These are phyloP conservation scores for Ascomycota sp. DNA, from an alignment of 2,329 filamentous ascomycete species.

Conservation along the genomic window DNA sequence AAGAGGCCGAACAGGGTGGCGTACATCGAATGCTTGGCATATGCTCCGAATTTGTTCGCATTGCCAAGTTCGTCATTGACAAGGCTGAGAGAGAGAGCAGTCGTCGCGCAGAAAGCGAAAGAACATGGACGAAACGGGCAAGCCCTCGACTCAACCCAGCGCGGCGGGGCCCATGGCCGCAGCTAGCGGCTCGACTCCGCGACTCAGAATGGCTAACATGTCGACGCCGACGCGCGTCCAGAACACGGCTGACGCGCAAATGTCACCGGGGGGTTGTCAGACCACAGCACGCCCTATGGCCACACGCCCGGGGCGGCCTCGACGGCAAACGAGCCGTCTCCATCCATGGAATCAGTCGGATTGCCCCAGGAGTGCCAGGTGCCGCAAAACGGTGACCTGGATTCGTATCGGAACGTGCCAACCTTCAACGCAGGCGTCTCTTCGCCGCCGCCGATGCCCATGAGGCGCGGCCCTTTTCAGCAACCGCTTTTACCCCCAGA, in stretches of 20 bases:
- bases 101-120: conserved; percentile 70
- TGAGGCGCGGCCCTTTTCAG: conserved; percentile 32
- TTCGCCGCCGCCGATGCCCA: conserved; percentile 2
- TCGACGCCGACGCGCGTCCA: conserved; percentile 1
- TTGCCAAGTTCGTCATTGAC: conserved; percentile 76
- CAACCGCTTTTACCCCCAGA: conserved; percentile 85
- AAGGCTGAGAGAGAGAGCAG: conserved; percentile 75
- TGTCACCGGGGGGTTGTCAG: conserved; percentile 9
- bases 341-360: conserved; percentile 20
- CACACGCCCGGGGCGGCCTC: conserved; percentile 5
- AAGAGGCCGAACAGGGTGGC: conserved; percentile 74
- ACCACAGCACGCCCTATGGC: conserved; percentile 7
- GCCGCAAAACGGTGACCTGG: conserved; percentile 17
- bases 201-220: conserved; percentile 1
- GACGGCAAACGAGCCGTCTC: conserved; percentile 19
- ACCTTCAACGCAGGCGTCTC: conserved; percentile 17
- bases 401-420: conserved; percentile 23
- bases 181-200: conserved; percentile 1
- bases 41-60: conserved; percentile 90
- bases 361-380: conserved; percentile 27
- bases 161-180: neutral
- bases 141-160: no score
- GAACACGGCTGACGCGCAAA: conserved; percentile 5
- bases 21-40: conserved; percentile 87
- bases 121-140: conserved; percentile 27